Base-by-base conservation (phyloP, 768 basidiomycete genomes). In the Rubroboletus pulcherrimus region DNA sequence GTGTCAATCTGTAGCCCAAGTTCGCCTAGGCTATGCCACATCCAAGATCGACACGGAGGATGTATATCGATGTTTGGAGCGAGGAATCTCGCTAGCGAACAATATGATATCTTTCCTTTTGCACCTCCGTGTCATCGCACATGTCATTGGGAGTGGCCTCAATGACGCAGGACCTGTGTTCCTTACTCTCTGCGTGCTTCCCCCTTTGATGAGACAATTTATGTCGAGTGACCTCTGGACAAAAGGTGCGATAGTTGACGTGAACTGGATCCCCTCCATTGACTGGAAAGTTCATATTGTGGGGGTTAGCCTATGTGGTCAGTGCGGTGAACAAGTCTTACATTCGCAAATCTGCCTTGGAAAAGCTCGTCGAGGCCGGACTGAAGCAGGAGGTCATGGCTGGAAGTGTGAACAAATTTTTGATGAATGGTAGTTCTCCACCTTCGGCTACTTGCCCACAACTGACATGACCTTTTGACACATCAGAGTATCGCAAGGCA, bases 401-500 rank as follows among this genome's bases (percentile, higher is more conserved):
- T 2, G 38, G 38, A 38, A 17, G 38, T 38, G n/a, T 38, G 9
- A 38, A n/a, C 17, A n/a, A 9, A 1, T 9, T n/a, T 38, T n/a
- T 38, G 38, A 38, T 38, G 38, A 38, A 53, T 65, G 66, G 66
- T 68, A 38, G 3, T 12, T 38, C 8, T 14, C 14, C 14, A 4
- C 4, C 19, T 38, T 29, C 39, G 29, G 15, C 29, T 24, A 2
- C 14, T 26, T 35, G 5, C 5, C 15, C 33, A 15, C n/a, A 17
- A 35, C 26, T 61, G 21, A 56, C 35, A 17, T 41, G 31, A 26
- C 45, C 17, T n/a, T 31, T 15, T 5, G 9, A n/a, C n/a, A 19
- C 8, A 47, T 41, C 39, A 68, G 67, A 69, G 35, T 70, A 65
- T 38, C 39, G 47, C 33, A 65, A 51, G 19, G 61, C 61, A 33